Conservation (phyloP, 2,329 filamentous ascomycete species). For the Cordyceps sp. region DNA sequence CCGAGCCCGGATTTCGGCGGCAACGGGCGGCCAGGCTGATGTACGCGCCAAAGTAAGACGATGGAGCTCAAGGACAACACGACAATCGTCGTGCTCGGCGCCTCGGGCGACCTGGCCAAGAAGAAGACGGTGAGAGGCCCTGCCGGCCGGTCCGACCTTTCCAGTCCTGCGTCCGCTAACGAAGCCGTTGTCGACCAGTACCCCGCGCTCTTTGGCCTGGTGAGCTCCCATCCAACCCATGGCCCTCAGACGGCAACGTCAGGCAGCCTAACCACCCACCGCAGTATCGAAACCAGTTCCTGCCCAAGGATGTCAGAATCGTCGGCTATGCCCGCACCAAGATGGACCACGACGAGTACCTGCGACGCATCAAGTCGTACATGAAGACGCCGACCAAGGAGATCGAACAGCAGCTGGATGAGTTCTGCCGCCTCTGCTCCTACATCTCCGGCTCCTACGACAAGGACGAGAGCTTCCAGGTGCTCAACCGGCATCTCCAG, state of each 20-base stretch:
- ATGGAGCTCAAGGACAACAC: slow-evolving; percentile 98
- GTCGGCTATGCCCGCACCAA: slow-evolving; percentile 98
- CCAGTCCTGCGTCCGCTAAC: slow-evolving; percentile 6
- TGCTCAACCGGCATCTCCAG: slow-evolving; percentile 71
- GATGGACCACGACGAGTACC: slow-evolving; percentile 95
- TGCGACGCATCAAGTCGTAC: slow-evolving; percentile 88
- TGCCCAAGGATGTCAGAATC: slow-evolving; percentile 90
- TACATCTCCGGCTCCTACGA: slow-evolving; percentile 98
- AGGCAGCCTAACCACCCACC: not conserved
- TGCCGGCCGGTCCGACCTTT: not conserved
- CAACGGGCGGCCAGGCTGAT: not conserved
- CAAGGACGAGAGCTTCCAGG: slow-evolving; percentile 82
- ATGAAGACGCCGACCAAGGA: slow-evolving; percentile 99
- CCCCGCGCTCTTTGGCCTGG: slow-evolving; percentile 90
- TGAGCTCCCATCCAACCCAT: slow-evolving; percentile 33
- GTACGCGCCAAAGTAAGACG: slow-evolving; percentile 32
- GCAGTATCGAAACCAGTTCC: slow-evolving; percentile 96
- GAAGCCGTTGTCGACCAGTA: slow-evolving; percentile 38
- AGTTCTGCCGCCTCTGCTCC: slow-evolving; percentile 76
- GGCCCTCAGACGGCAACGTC: not conserved
- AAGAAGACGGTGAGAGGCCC: slow-evolving; percentile 77
- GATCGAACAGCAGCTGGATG: slow-evolving; percentile 82
- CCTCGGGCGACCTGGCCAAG: slow-evolving; percentile 94
- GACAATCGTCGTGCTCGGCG: slow-evolving; percentile 87
- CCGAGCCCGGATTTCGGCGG: slow-evolving; percentile 3